Base-by-base conservation (phyloP, 192 early-diverging fungal genomes). In the Linderina pennispora region DNA sequence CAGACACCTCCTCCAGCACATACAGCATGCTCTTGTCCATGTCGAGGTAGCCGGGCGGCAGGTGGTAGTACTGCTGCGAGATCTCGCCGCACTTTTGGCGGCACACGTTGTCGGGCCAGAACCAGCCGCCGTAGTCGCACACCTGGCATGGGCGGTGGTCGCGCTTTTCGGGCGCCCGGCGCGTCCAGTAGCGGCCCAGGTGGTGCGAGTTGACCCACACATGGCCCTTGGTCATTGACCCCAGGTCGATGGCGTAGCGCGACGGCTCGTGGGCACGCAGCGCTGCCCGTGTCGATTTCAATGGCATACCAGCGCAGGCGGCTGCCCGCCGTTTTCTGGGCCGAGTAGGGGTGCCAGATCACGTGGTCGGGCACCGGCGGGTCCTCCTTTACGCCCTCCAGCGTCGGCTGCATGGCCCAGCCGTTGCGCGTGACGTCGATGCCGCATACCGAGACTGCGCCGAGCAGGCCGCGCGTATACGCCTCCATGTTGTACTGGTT, bases 161-260 rank as follows among this genome's bases (percentile, higher is more conserved):
- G 5, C 41, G 36, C 35, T 50, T 50, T 11, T 41, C 45, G 0
- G 61, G 61, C 7, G 56, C 47, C 10, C 41, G 40, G 10, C 55
- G 52, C n/a, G 65, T 38, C 69, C 69, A 73, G 50, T 73, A 73
- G 9, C 69, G 43, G 13, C 69, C 69, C 40, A 73, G 21, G 24
- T 65, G 62, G 39, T 73, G 69, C 3, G 50, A 46, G 36, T 73
- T 65, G 20, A 73, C 44, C 53, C 62, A 58, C 35, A 60, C 24
- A 28, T 60, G 58, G 23, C 69, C 69, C 58, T 73, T 73, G 23
- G 69, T 62, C 69, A 73, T 73, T 5, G 69, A 50, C 17, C 43
- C 14, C 43, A 73, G 19, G 36, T 73, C 69, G 19, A 73, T 28
- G n/a, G 36, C 69, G 21, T 53, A 44, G 7, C 45, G 50, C 1